Percentiles rank a stretch among this genome's conserved stretches.
Conservation (phyloP, 2,329 filamentous ascomycete species). For the Emericellopsis atlantica region DNA sequence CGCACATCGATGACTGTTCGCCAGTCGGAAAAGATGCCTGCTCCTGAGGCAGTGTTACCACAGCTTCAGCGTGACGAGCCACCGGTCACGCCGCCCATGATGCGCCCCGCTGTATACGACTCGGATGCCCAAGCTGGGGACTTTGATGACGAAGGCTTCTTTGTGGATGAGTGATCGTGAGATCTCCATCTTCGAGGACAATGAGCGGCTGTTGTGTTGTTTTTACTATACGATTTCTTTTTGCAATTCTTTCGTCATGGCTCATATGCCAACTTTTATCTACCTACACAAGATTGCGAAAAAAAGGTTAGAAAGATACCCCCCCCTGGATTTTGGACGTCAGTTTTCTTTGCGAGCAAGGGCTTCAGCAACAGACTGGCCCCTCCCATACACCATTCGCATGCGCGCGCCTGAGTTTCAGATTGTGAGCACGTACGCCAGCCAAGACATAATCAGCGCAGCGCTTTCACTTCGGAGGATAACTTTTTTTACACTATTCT, state of each 20-base stretch:
- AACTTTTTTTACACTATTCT: neutral
- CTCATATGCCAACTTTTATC: neutral
- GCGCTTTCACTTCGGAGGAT: neutral
- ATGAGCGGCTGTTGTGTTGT: too few species aligned
- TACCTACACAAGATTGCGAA: conserved; percentile 3
- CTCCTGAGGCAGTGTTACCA: conserved; percentile 25
- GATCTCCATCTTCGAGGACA: neutral
- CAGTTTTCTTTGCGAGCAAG: conserved; percentile 1
- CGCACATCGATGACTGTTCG: conserved; percentile 6
- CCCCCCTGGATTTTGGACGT: conserved; percentile 2
- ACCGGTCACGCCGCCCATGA: conserved; percentile 50
- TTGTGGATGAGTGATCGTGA: conserved; percentile 26
- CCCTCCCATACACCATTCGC: too few species aligned
- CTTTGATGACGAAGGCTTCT: conserved; percentile 48
- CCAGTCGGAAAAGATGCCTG: conserved; percentile 25
- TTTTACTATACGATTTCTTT: neutral
- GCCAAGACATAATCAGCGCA: neutral
- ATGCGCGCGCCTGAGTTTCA: neutral
- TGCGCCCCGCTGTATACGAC: conserved; percentile 45
- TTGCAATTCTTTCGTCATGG: neutral
- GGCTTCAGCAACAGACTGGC: too few species aligned
- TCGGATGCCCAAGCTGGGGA: conserved; percentile 46
- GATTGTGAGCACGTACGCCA: too few species aligned
- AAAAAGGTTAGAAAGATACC: conserved; percentile 6
- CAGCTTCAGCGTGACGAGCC: conserved; percentile 19